Evolutionary conservation across 2,329 filamentous ascomycete species (phyloP).

Genomic region (Leptodontidium sp.): DNA sequence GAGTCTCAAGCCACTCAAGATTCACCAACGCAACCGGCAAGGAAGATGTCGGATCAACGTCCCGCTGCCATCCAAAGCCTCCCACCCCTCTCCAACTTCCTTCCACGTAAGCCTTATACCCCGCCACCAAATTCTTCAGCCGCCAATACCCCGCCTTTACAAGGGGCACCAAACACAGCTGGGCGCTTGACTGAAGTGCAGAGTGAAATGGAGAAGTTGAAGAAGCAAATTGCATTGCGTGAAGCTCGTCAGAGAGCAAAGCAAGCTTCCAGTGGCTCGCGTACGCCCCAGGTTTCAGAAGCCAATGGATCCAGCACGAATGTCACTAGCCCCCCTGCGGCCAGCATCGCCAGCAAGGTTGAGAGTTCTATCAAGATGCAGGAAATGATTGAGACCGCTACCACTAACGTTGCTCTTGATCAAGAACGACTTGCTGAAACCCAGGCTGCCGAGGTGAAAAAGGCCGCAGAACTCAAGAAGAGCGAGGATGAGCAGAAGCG

Average conservation of each 20-base stretch:
- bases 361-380: conserved; percentile 43
- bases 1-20: conserved; percentile 58
- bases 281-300: conserved; percentile 40
- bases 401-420: conserved; percentile 33
- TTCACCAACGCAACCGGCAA: conserved; percentile 39
- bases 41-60: conserved; percentile 38
- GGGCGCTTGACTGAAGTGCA: conserved; percentile 60
- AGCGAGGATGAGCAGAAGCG: conserved; percentile 43
- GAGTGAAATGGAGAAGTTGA: conserved; percentile 67
- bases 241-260: conserved; percentile 42
- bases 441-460: conserved; percentile 38
- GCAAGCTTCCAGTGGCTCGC: conserved; percentile 42
- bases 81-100: conserved; percentile 54
- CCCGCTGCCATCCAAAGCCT: conserved; percentile 52
- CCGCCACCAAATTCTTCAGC: conserved; percentile 39
- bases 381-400: conserved; percentile 36
- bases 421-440: conserved; percentile 42
- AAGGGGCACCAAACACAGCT: conserved; percentile 32
- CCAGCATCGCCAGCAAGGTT: conserved; percentile 35
- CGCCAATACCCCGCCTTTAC: conserved; percentile 38
- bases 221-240: conserved; percentile 49
- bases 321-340: conserved; percentile 18
- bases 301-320: conserved; percentile 23
- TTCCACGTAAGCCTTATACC: conserved; percentile 41
- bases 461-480: conserved; percentile 38